Evolutionary conservation across 164 flowering plant species (phyloP).

Genomic region (Paratinospora sagittata): DNA sequence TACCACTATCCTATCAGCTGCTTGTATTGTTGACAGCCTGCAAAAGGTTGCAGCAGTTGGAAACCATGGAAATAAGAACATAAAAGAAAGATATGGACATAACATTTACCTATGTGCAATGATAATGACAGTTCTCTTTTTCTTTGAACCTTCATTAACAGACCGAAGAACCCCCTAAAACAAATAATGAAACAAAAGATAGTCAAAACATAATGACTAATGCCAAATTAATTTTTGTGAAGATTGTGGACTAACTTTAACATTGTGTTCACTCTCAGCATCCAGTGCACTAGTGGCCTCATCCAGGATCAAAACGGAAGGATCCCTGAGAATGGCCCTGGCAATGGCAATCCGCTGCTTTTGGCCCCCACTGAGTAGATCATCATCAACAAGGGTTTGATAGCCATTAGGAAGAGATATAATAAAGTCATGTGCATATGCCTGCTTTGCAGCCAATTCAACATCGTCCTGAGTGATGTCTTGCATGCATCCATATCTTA

Average conservation of each 20-base stretch:
- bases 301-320: conserved; percentile 80
- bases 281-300: conserved; percentile 97
- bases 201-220: background rate
- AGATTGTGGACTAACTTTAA: conserved; percentile 39
- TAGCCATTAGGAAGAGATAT: conserved; percentile 77
- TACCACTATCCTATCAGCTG: conserved; percentile 84
- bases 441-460: conserved; percentile 88
- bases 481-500: conserved; percentile 71
- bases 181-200: conserved; percentile 9
- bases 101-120: conserved; percentile 76
- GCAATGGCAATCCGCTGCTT: conserved; percentile 96
- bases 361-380: conserved; percentile 96
- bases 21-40: conserved; percentile 91
- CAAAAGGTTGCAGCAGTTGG: conserved; percentile 1
- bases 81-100: background rate
- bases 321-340: conserved; percentile 82
- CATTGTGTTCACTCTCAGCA: conserved; percentile 89
- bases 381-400: conserved; percentile 80
- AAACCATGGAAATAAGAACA: background rate
- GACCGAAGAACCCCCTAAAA: conserved; percentile 74
- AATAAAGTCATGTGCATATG: conserved; percentile 87
- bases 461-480: conserved; percentile 65
- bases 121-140: conserved; percentile 68
- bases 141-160: conserved; percentile 39
- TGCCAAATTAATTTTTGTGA: background rate